These are phyloP conservation scores for Xylaria telfairii DNA, from an alignment of 495 filamentous ascomycete genomes.

Conservation along the genomic window DNA sequence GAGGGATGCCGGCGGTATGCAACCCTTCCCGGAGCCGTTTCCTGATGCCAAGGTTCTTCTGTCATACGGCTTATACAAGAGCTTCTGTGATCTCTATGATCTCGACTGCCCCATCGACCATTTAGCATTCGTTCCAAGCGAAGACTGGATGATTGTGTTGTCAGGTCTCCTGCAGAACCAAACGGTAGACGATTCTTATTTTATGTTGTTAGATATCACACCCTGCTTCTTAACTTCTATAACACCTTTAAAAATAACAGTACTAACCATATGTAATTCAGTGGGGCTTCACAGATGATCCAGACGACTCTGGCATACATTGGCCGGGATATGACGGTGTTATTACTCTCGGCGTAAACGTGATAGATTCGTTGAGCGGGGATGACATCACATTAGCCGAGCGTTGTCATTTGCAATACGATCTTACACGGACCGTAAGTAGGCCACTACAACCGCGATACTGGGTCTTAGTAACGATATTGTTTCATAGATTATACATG, in stretches of 20 bases:
- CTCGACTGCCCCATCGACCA: not conserved
- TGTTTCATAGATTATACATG: not conserved
- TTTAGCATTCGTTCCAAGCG: not conserved
- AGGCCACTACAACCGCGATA: not conserved
- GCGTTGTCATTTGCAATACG: not conserved
- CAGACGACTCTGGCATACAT: not conserved
- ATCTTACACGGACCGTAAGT: not conserved
- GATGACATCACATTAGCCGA: constrained; percentile 7
- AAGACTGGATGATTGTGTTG: not conserved
- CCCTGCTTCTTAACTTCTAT: not conserved
- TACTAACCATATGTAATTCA: not conserved
- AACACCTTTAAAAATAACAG: not conserved
- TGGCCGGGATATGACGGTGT: not conserved
- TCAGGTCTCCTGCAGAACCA: not conserved
- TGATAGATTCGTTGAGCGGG: not conserved
- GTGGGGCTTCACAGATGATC: constrained; percentile 3
- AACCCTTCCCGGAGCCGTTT: constrained; percentile 1
- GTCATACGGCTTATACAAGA: not conserved
- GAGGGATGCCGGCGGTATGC: not conserved
- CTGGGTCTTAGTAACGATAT: not conserved
- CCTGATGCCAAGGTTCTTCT: not conserved
- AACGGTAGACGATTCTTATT: not conserved
- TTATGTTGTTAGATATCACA: not conserved
- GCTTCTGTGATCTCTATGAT: not conserved
- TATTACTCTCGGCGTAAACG: not conserved